Evolutionary conservation across 2,329 filamentous ascomycete genomes (phyloP).

Genomic region (Rutstroemia sp.): DNA sequence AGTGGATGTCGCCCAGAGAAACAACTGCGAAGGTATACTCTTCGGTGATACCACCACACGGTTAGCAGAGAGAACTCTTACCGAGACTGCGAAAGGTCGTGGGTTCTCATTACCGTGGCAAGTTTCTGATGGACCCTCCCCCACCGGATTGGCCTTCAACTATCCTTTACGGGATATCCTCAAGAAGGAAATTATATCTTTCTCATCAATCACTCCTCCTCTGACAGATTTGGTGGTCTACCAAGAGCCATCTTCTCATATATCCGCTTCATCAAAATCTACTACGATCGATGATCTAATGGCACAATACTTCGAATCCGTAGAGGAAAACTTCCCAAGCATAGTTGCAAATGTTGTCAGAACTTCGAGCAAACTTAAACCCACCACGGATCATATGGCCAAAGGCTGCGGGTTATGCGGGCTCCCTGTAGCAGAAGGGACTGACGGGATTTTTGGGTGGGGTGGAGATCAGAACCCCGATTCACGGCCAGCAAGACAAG

Average conservation of each 20-base stretch:
- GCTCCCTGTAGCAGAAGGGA: slow-evolving; percentile 54
- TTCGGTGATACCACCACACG: slow-evolving; percentile 83
- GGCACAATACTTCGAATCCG: slow-evolving; percentile 77
- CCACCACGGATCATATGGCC: slow-evolving; percentile 31
- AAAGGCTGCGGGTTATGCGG: slow-evolving; percentile 59
- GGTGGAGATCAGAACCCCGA: slow-evolving; percentile 45
- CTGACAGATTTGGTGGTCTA: slow-evolving; percentile 42
- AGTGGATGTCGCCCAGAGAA: slow-evolving; percentile 51
- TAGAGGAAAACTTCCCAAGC: slow-evolving; percentile 79
- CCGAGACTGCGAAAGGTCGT: slow-evolving; percentile 85
- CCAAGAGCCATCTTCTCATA: slow-evolving; percentile 29
- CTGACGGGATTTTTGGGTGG: slow-evolving; percentile 54
- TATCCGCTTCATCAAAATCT: slow-evolving; percentile 43
- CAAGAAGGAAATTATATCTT: slow-evolving; percentile 68
- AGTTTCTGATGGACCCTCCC: slow-evolving; percentile 59
- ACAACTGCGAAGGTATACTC: slow-evolving; percentile 61
- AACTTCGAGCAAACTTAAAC: slow-evolving; percentile 74
- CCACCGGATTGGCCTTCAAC: slow-evolving; percentile 41
- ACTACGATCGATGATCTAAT: slow-evolving; percentile 89
- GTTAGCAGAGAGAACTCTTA: slow-evolving; percentile 76
- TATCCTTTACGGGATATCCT: slow-evolving; percentile 82
- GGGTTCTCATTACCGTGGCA: slow-evolving; percentile 79
- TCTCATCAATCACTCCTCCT: slow-evolving; percentile 45
- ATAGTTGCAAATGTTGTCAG: slow-evolving; percentile 94
- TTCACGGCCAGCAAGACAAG: slow-evolving; percentile 23